Percentiles rank a stretch among this genome's conserved stretches.
phyloP scores from a whole-genome alignment of 805 yeast species.

The Ogataea wickerhamii region DNA sequence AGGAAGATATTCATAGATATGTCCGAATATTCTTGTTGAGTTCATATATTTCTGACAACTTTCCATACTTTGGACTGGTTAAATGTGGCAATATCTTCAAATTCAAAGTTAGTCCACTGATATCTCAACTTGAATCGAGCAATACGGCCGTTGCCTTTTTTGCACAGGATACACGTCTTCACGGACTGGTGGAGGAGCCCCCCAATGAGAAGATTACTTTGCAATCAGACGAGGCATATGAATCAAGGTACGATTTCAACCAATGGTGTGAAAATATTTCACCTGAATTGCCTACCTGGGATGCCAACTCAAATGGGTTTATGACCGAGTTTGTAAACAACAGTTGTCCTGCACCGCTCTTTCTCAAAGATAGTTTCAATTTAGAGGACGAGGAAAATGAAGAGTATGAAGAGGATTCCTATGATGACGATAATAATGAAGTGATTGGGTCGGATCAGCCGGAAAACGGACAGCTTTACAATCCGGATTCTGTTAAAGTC shows the following conservation, averaged over 20 bases:
- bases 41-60: conserved; percentile 47
- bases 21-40: conserved; percentile 51
- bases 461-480: conserved; percentile 8
- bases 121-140: conserved; percentile 11
- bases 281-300: conserved; percentile 29
- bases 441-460: conserved; percentile 9
- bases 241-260: conserved; percentile 1
- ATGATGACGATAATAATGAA: conserved; percentile 17
- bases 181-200: conserved; percentile 19
- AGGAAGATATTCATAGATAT: conserved; percentile 49
- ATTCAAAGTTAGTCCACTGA: conserved; percentile 21
- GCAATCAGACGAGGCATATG: conserved; percentile 2
- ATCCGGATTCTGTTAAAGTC: conserved; percentile 15
- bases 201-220: conserved; percentile 12
- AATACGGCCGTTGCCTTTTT: conserved; percentile 24
- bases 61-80: conserved; percentile 50
- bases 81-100: conserved; percentile 44
- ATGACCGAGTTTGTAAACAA: conserved; percentile 31
- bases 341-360: conserved; percentile 19
- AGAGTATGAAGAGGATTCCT: conserved; percentile 20
- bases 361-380: conserved; percentile 7
- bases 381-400: conserved; percentile 15
- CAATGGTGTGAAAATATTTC: conserved; percentile 19
- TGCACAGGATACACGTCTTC: conserved; percentile 25
- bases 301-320: conserved; percentile 29